Evolutionary conservation across 257 asterid genomes (phyloP).

Genomic region (Paraleonurus japonicus): DNA sequence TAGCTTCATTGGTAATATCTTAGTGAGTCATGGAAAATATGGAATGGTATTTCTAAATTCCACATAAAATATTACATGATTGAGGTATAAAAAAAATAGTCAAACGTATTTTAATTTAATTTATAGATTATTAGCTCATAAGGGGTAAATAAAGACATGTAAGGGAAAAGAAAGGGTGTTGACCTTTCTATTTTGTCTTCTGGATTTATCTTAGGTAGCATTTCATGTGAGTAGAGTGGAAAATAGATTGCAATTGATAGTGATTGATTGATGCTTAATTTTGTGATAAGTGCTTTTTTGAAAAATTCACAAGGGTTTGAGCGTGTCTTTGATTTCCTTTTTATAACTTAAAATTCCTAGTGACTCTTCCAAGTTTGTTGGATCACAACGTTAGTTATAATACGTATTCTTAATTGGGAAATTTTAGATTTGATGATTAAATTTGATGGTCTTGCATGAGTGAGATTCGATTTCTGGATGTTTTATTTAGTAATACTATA

Average conservation of each 20-base stretch:
- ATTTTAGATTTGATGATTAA: neutral
- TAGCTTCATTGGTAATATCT: neutral
- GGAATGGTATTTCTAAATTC: neutral
- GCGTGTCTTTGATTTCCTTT: conserved; percentile 7
- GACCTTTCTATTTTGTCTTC: conserved; percentile 27
- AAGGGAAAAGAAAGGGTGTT: conserved; percentile 1
- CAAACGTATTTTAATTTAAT: conserved; percentile 22
- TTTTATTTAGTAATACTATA: too few species aligned
- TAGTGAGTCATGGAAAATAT: neutral
- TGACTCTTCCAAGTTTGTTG: conserved; percentile 18
- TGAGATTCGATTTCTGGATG: too few species aligned
- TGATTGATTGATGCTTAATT: conserved; percentile 20
- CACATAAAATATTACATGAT: neutral
- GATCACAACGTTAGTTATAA: neutral
- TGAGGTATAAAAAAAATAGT: conserved; percentile 6
- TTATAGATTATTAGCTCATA: conserved; percentile 16
- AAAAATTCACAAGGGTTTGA: conserved; percentile 17
- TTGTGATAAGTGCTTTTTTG: neutral
- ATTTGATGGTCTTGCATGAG: too few species aligned
- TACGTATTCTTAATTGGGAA: neutral
- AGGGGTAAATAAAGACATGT: conserved; percentile 12
- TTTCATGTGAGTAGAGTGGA: neutral
- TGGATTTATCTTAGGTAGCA: conserved; percentile 10
- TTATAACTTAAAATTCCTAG: conserved; percentile 11
- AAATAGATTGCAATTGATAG: conserved; percentile 11